These are phyloP conservation scores for Arctium lappa DNA, from an alignment of 129 eudicot species.

Conservation along the genomic window DNA sequence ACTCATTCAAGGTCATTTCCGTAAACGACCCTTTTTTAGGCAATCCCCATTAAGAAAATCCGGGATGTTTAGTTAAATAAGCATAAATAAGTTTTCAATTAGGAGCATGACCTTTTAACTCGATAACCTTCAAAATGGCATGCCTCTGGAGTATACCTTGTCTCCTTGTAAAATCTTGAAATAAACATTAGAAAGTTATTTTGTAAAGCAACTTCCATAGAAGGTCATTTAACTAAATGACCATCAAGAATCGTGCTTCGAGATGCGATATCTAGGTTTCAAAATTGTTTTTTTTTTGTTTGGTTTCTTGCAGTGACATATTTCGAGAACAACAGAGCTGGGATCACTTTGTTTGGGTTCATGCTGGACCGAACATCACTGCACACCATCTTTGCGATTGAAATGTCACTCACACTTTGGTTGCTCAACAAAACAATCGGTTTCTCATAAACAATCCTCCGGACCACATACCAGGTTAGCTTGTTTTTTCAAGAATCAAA, in stretches of 20 bases:
- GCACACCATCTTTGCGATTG: conserved; percentile 63
- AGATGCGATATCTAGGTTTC: neutral
- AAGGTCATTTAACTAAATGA: too few relatives aligned
- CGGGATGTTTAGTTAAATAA: neutral
- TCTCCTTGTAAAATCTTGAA: too few relatives aligned
- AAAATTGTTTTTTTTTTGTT: neutral
- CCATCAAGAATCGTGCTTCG: too few relatives aligned
- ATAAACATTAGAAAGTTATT: too few relatives aligned
- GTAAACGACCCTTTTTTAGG: neutral
- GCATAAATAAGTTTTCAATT: neutral
- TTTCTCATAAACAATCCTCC: conserved; percentile 35
- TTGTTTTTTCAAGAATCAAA: neutral
- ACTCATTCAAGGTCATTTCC: too few relatives aligned
- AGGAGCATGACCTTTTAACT: too few relatives aligned
- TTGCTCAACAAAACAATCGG: conserved; percentile 74
- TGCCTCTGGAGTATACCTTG: too few relatives aligned
- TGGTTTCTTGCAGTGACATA: conserved; percentile 68
- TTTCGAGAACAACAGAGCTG: conserved; percentile 85
- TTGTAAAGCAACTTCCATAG: too few relatives aligned
- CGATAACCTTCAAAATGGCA: too few relatives aligned
- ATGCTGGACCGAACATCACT: conserved; percentile 79
- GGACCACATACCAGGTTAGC: neutral
- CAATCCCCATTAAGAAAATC: neutral
- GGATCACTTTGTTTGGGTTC: conserved; percentile 86
- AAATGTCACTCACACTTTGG: conserved; percentile 82